Evolutionary conservation across 2,329 filamentous ascomycete genomes (phyloP).

Genomic region (Dactylellina haptotyla): DNA sequence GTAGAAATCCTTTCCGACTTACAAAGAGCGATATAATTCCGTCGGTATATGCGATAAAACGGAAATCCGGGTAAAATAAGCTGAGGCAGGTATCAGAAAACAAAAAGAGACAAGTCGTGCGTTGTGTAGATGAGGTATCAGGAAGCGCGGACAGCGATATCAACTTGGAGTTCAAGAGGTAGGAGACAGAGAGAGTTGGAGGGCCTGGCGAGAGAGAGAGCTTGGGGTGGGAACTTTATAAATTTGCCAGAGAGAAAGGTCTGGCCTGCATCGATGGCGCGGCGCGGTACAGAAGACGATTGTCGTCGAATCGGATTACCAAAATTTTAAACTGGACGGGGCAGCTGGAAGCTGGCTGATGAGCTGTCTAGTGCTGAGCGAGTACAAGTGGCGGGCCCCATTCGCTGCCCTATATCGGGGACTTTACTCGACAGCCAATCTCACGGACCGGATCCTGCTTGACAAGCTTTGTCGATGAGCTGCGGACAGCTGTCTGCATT

Average conservation of each 20-base stretch:
- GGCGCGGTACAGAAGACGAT: constrained; percentile 12
- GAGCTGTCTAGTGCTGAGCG: constrained; percentile 46
- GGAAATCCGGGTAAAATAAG: constrained; percentile 8
- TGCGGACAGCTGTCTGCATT: constrained; percentile 46
- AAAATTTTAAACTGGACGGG: constrained; percentile 9
- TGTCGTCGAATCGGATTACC: constrained; percentile 38
- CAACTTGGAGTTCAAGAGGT: constrained; percentile 8
- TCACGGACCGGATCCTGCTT: constrained; percentile 20
- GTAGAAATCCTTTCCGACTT: constrained; percentile 26
- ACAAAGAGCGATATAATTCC: constrained; percentile 10
- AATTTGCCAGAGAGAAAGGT: constrained; percentile 4
- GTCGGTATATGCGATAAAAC: constrained; percentile 9
- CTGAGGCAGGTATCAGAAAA: constrained; percentile 16
- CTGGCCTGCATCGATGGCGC: constrained; percentile 25
- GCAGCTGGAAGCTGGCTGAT: constrained; percentile 44
- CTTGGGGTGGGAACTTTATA: constrained; percentile 20
- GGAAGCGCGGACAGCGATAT: constrained; percentile 12
- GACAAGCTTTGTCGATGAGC: constrained; percentile 23
- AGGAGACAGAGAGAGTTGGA: constrained; percentile 4
- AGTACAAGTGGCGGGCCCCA: constrained; percentile 43
- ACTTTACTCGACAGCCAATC: constrained; percentile 6
- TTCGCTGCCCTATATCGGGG: constrained; percentile 29
- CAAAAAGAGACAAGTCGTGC: constrained; percentile 27
- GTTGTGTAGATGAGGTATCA: constrained; percentile 39
- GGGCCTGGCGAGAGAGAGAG: not conserved